Evolutionary conservation across 163 green algal species (phyloP), one percentile per base, ranked within the genome.

Genomic region (Smithsoniella earleae): DNA sequence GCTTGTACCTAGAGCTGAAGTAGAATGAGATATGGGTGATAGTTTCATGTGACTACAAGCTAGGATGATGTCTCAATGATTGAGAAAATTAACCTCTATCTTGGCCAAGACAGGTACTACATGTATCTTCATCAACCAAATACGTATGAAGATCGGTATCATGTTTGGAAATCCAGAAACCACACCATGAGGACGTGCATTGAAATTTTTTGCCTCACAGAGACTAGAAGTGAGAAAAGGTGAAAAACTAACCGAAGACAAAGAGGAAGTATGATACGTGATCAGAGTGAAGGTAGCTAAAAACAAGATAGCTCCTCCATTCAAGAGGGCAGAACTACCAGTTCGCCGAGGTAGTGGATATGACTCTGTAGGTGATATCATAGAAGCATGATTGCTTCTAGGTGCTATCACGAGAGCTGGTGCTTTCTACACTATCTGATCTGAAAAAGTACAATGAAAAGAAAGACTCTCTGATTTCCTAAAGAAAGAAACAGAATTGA

Each of bases 71-170:
- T 93, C 82, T 66, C 79, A 90, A 40, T 89, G 87, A 18, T 78
- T 99, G 74, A 83, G 92, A 20, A 98, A 97, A 81, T 80, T 99
- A 25, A 80, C 86, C 13, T 79, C 79, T 37, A 95, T 90, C 73
- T 88, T 89, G 4, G 83, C 82, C 73, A 89, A 90, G 66, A 83
- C 81, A 76, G 79, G 84, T 31, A 92, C 84, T 78, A 95, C 89
- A n/a, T 77, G 98, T 34, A 83, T 98, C 38, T 97, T 98, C 83
- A 79, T 98, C 55, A 98, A 98, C 80, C 93, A 98, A 84, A 82
- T 98, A 2, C 73, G 92, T 2, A 64, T 64, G 49, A 64, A 64
- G 49, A 13, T 97, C 20, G 92, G 91, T n/a, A 89, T 97, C 8
- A 88, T 96, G 36, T 98, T 92, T 81, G 92, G 92, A 66, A 95